Evolutionary conservation across 176 grass and related monocot genomes (phyloP), one percentile per base, ranked within the genome.

Genomic region (Ananas comosus): DNA sequence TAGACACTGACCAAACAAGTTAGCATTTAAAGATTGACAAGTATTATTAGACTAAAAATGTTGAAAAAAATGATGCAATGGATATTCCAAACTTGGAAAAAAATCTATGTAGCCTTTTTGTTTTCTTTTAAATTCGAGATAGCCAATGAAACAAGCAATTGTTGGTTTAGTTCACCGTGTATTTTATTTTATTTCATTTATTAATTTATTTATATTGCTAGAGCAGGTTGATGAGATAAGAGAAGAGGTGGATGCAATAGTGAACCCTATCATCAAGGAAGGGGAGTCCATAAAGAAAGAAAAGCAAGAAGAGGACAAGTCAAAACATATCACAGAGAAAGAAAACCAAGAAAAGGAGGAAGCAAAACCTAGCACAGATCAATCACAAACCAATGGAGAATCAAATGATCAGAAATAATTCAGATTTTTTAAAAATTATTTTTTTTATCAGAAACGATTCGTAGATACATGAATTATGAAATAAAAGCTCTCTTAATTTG

Each of bases 221-320:
- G 47, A 48, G 27, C 78, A 88, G 86, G 78, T 88, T 27, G 86
- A 88, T 22, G 86, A 81, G 74, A 72, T 88, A 81, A 74, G 63
- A 68, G 73, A 84, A 68, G 70, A 79, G 65, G 67, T 81, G n/a
- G 86, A 88, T 50, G 70, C 81, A 50, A 51, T 84, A 51, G 78
- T 81, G 12, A 70, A 81, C 49, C 86, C 86, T 54, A 78, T 88
- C 64, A 75, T 88, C 13, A 63, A 78, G 49, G 76, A 42, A 47
- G 23, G 10, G 24, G 64, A 75, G 63, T 13, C 59, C 53, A 18
- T 0, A n/a, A 66, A 84, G 63, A 67, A 65, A 48, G 63, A 67
- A 12, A 12, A 29, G 42, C 48, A 64, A 11, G 13, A 21, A 49
- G n/a, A 47, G 49, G 59, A 61, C 8, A 10, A 21, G 56, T 10